Base-by-base conservation (phyloP, 306 rosid species). In the Amphicarpaea edgeworthii region DNA sequence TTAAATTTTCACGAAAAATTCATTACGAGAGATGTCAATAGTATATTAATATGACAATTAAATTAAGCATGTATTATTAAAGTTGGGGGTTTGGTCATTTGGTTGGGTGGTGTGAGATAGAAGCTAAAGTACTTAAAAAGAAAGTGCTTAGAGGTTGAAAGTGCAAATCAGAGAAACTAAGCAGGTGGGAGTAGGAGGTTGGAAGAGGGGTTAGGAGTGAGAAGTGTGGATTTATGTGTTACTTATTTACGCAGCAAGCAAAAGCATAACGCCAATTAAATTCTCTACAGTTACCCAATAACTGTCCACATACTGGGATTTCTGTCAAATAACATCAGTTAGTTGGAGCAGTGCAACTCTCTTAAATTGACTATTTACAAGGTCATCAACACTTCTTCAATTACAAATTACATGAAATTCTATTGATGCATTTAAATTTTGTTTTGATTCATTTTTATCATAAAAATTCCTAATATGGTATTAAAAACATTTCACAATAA, bases 141-240 rank as follows among this genome's bases (percentile, higher is more conserved):
- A 71, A 72, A 72, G 85, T 77, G 79, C 43, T 70, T 77, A 87
- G 84, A 83, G 79, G 90, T 84, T 89, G 90, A 42, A 89, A 89
- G 81, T 75, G 77, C 75, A 60, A 73, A 63, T 61, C 30, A 76
- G 37, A 77, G 58, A 55, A 41, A 69, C 24, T 57, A 74, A 79
- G 77, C 67, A 76, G 88, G 81, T 81, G 68, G 62, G 68, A 51
- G 53, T 58, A 72, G 84, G 75, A 23, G 67, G 75, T 70, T 75
- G 74, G 40, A 49, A 50, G 11, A 54, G 54, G 59, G 55, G 60
- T 46, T 75, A 46, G 77, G 77, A 47, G 5, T 45, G 28, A 37
- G 40, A 61, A 75, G 62, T 51, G 26, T 73, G 59, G 79, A 62
- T 70, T 59, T 69, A 77, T 69, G 37, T 75, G 64, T 70, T 81